These are phyloP conservation scores for Dichotomocladium elegans DNA, from an alignment of 371 early-diverging fungal species.

Conservation along the genomic window DNA sequence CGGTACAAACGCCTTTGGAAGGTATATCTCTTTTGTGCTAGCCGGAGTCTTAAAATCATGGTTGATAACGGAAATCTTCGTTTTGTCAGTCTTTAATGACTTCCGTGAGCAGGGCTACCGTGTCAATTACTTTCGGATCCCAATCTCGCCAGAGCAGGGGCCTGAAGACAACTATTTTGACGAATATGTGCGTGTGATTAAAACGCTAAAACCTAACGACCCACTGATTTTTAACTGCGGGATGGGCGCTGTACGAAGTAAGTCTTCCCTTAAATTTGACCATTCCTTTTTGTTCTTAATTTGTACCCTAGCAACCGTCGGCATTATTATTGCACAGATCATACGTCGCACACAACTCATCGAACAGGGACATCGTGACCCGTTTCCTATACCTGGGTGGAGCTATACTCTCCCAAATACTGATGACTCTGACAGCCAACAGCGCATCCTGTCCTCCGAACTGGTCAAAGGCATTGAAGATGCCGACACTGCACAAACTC, in stretches of 20 bases:
- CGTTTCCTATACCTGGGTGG: slow-evolving; percentile 43
- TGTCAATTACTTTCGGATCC: slow-evolving; percentile 58
- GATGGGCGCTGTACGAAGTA: slow-evolving; percentile 70
- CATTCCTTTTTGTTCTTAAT: background rate
- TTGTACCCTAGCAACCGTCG: slow-evolving; percentile 52
- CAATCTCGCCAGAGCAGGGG: slow-evolving; percentile 64
- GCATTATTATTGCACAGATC: slow-evolving; percentile 60
- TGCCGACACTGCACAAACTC: slow-evolving; percentile 37
- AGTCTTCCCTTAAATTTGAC: slow-evolving; percentile 18
- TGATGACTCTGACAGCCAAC: slow-evolving; percentile 3
- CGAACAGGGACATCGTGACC: slow-evolving; percentile 38
- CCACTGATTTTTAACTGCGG: slow-evolving; percentile 74
- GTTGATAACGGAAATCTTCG: background rate
- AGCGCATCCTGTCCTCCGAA: slow-evolving; percentile 16
- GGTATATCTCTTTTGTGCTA: too few relatives aligned
- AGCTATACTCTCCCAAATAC: slow-evolving; percentile 7
- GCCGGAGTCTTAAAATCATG: background rate
- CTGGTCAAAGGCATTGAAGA: slow-evolving; percentile 37
- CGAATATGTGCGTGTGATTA: slow-evolving; percentile 60
- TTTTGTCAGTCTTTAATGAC: slow-evolving; percentile 41
- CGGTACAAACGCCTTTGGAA: slow-evolving; percentile 62
- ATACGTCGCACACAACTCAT: slow-evolving; percentile 54
- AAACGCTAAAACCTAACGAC: slow-evolving; percentile 39
- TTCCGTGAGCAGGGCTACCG: slow-evolving; percentile 45
- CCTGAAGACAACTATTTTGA: slow-evolving; percentile 70